Evolutionary conservation across 257 asterid species (phyloP), one percentile per base, ranked within the genome.

Genomic region (Petrea volubilis): DNA sequence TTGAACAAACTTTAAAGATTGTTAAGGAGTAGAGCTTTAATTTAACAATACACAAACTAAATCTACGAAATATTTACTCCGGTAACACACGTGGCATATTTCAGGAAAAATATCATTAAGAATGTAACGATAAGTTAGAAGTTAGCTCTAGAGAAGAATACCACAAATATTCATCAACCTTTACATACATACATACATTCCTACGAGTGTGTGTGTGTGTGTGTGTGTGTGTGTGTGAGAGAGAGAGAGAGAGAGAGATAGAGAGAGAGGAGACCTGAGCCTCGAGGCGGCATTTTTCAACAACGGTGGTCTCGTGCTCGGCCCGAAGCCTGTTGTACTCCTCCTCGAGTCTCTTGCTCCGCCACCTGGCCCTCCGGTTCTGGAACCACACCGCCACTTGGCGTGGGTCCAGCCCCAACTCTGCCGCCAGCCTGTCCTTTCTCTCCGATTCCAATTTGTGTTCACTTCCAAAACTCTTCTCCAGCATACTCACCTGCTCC

Each of bases 331-430:
- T 83, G 34, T 83, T 60, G 74, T 79, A 93, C 77, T 93, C 97
- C 13, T 93, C 98, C 81, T 93, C 98, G 8, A 91, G 83, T 76
- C 77, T 93, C 88, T 93, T 87, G 72, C 75, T 77, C 96, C 80
- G 87, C 98, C 98, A 93, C 25, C 98, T 74, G 6, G 95, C 97
- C 63, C 98, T 60, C 18, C 96, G 58, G 83, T 93, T 93, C 73
- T 93, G 98, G 47, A 93, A 93, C 98, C 98, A 93, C 2, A 93
- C 98, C 1, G 97, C 98, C 14, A 93, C 98, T 80, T 93, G 97
- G 29, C 98, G 87, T 0, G 97, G 91, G 64, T 93, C 97, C 6
- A 93, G 77, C 29, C 96, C 96, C 21, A 93, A 78, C 87, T 93
- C 97, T 2, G 86, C 70, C 3, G 98, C 98, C 21, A 93, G 82